A percentile compares a stretch with the other conserved stretches of the same genome.
Conservation (phyloP, 1,139 yeast species). For the Kodamaea plutei region DNA sequence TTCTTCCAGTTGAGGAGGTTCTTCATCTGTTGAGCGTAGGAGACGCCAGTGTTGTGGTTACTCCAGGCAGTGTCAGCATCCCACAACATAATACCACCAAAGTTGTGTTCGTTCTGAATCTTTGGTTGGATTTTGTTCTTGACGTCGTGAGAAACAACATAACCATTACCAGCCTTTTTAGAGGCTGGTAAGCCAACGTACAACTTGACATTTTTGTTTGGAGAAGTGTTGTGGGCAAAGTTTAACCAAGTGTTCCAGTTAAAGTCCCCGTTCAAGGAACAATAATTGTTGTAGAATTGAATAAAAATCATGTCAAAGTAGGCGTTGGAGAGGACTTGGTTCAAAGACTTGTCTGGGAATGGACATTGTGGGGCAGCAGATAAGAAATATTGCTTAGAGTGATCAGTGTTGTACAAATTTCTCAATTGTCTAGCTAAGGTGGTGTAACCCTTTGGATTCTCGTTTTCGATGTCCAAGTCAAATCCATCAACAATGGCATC, state of each 20-base stretch:
- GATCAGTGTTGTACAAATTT: constrained; percentile 11
- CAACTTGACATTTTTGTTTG: constrained; percentile 14
- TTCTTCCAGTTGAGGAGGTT: constrained; percentile 1
- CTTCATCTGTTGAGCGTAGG: constrained; percentile 13
- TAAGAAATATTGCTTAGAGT: constrained; percentile 13
- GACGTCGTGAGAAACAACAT: constrained; percentile 12
- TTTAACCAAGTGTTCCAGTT: constrained; percentile 16
- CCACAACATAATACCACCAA: constrained; percentile 9
- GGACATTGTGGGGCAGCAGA: constrained; percentile 20
- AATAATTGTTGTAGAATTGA: constrained; percentile 20
- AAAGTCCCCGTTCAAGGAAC: constrained; percentile 11
- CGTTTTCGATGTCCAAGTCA: constrained; percentile 18
- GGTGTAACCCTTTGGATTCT: constrained; percentile 10
- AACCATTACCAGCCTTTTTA: constrained; percentile 10
- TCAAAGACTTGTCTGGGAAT: constrained; percentile 16
- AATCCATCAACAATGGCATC: constrained; percentile 18
- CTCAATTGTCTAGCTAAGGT: constrained; percentile 12
- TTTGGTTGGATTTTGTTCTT: constrained; percentile 10
- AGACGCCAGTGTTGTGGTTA: constrained; percentile 9
- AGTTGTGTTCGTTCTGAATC: constrained; percentile 15
- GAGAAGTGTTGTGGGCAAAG: constrained; percentile 12
- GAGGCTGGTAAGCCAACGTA: constrained; percentile 17
- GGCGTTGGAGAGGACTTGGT: constrained; percentile 10
- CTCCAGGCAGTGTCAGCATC: constrained; percentile 6
- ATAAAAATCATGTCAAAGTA: constrained; percentile 15